Evolutionary conservation across 371 early-diverging fungal species (phyloP).

Genomic region (Mycotypha africana): DNA sequence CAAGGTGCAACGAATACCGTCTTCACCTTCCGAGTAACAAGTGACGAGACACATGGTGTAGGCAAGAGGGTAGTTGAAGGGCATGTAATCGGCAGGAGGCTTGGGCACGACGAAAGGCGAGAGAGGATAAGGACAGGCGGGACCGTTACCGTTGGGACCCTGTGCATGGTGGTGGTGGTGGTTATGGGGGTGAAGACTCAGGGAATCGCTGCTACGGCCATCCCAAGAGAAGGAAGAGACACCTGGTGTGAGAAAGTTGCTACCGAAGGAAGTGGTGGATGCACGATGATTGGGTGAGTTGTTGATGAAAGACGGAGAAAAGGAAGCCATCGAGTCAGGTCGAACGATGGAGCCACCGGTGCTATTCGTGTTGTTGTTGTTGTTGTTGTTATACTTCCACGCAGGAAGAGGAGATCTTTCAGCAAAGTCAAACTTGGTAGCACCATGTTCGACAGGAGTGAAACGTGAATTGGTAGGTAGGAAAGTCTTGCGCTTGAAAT

Average conservation of each 20-base stretch:
- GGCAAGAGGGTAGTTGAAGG: constrained; percentile 67
- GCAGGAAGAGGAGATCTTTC: constrained; percentile 22
- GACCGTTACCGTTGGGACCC: background rate
- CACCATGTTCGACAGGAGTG: constrained; percentile 34
- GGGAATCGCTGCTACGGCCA: constrained; percentile 9
- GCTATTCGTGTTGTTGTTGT: too few species aligned
- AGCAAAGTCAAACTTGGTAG: constrained; percentile 31
- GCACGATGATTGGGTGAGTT: constrained; percentile 4
- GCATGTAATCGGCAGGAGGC: constrained; percentile 51
- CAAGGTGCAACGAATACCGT: constrained; percentile 88
- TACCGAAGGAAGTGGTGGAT: constrained; percentile 7
- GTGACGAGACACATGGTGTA: constrained; percentile 79
- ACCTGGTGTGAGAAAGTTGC: constrained; percentile 1
- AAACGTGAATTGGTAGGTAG: constrained; percentile 37
- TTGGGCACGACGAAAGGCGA: constrained; percentile 39
- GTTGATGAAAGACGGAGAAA: constrained; percentile 1
- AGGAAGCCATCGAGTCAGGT: constrained; percentile 6
- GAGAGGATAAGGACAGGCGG: constrained; percentile 32
- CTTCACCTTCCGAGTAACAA: constrained; percentile 90
- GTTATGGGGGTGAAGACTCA: background rate
- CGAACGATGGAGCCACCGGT: background rate
- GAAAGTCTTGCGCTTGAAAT: constrained; percentile 20
- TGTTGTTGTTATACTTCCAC: too few species aligned
- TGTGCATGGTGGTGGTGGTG: background rate
- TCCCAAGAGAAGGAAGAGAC: constrained; percentile 16